Base-by-base conservation (phyloP, 371 early-diverging fungal species). In the Apophysomyces variabilis region DNA sequence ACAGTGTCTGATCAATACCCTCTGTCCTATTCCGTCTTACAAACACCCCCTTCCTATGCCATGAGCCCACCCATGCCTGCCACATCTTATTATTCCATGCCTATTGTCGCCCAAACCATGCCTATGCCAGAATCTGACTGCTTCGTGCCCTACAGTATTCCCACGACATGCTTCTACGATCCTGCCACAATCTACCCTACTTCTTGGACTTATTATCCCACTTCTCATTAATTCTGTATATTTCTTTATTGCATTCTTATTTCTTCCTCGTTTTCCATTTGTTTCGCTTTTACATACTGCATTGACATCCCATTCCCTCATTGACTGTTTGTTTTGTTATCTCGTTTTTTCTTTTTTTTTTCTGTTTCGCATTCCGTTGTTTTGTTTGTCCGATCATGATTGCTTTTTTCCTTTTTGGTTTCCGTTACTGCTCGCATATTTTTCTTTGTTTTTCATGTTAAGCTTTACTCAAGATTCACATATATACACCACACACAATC, bases 1-100 rank as follows among this genome's bases (percentile, higher is more conserved):
- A 26, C 57, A 6, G 45, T 26, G 7, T 37, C 16, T 44, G 58
- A 65, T 38, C 65, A 65, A 35, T 41, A 35, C 5, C n/a, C 21
- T 5, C 7, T 50, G 6, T 21, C 54, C 7, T 50, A 16, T 21
- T 26, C 54, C 16, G n/a, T 26, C 9, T 21, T 50, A 21, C 54
- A 16, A 50, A 50, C 54, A 8, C 54, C 54, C 4, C 54, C 54
- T 9, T 9, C 21, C 11, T 50, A 50, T 21, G 21, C n/a, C 0
- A 50, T 21, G 8, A 50, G 21, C 35, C 21, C 54, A 7, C 8
- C 54, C 21, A 50, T 50, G 54, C 54, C 54, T 9, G 21, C 5
- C 54, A 50, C 21, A 3, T n/a, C 54, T 21, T 50, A 50, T 26
- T n/a, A 50, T 21, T 9, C 54, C 5, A 50, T 21, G n/a, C 54